These are phyloP conservation scores for Microcyclospora tardicrescens DNA, from an alignment of 2,329 filamentous ascomycete genomes.

Conservation along the genomic window DNA sequence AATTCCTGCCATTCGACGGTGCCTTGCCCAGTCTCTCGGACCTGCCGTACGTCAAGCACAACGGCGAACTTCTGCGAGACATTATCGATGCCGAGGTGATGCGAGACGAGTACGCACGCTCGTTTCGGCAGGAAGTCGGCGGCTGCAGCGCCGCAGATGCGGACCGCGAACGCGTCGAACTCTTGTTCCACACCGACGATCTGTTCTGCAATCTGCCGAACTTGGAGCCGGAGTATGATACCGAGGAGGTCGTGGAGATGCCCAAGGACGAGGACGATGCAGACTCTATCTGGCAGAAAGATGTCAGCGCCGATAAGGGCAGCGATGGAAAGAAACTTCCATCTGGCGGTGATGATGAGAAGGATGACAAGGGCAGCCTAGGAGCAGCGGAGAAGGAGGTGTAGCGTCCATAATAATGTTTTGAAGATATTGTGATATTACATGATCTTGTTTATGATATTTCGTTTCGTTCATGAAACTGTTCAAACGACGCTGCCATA, in stretches of 20 bases:
- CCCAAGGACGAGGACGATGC: no score
- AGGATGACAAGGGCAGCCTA: no score
- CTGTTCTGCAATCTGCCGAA: slow-evolving; percentile 47
- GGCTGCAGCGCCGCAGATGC: slow-evolving; percentile 40
- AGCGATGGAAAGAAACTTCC: no score
- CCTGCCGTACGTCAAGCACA: slow-evolving; percentile 51
- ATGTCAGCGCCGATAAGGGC: no score
- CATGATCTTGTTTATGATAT: background rate
- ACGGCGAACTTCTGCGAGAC: slow-evolving; percentile 34
- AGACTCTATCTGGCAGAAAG: no score
- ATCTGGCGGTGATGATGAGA: no score
- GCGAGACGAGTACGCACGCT: slow-evolving; percentile 38
- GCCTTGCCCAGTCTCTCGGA: slow-evolving; percentile 35
- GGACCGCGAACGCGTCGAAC: slow-evolving; percentile 21
- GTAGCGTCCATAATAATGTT: no score
- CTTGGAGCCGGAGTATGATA: slow-evolving; percentile 14
- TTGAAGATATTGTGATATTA: background rate
- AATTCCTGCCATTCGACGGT: slow-evolving; percentile 34
- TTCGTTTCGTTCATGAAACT: background rate
- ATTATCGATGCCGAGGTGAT: slow-evolving; percentile 28
- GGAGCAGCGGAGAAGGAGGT: no score
- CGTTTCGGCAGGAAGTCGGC: slow-evolving; percentile 55
- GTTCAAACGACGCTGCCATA: background rate
- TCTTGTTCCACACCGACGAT: slow-evolving; percentile 37
- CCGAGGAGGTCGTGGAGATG: background rate